These are phyloP conservation scores for Gyrodon lividus DNA, from an alignment of 768 basidiomycete genomes.

Conservation along the genomic window DNA sequence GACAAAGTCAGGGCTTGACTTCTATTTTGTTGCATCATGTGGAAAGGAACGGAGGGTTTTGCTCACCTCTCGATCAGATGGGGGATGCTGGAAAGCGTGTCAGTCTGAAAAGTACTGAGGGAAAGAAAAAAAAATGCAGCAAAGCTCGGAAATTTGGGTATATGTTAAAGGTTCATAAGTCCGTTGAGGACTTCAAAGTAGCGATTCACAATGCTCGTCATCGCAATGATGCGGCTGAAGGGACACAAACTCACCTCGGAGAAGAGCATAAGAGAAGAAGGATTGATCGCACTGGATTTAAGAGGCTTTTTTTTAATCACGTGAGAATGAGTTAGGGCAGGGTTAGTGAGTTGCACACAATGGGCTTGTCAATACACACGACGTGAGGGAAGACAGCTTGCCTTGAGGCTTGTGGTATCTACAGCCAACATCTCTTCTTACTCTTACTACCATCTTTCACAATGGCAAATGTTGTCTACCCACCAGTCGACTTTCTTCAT, in stretches of 20 bases:
- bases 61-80: slow-evolving; percentile 34
- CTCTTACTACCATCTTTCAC: slow-evolving; percentile 27
- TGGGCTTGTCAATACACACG: neutral
- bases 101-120: slow-evolving; percentile 12
- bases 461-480: slow-evolving; percentile 74
- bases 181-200: slow-evolving; percentile 69
- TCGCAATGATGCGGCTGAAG: slow-evolving; percentile 18
- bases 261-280: slow-evolving; percentile 1
- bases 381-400: neutral
- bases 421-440: slow-evolving; percentile 8
- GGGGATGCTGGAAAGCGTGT: neutral
- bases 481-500: slow-evolving; percentile 63
- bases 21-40: slow-evolving; percentile 75
- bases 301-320: slow-evolving; percentile 26
- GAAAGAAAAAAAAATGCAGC: neutral
- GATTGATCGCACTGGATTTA: slow-evolving; percentile 11
- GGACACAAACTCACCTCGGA: slow-evolving; percentile 34
- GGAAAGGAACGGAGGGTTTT: slow-evolving; percentile 7
- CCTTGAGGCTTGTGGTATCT: slow-evolving; percentile 11
- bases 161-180: slow-evolving; percentile 70
- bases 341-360: slow-evolving; percentile 17
- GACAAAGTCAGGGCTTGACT: slow-evolving; percentile 89
- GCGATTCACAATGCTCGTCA: slow-evolving; percentile 83
- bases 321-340: slow-evolving; percentile 37
- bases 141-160: slow-evolving; percentile 92